These are phyloP conservation scores for Eruca vesicaria DNA, from an alignment of 441 rosid species.

Conservation along the genomic window DNA sequence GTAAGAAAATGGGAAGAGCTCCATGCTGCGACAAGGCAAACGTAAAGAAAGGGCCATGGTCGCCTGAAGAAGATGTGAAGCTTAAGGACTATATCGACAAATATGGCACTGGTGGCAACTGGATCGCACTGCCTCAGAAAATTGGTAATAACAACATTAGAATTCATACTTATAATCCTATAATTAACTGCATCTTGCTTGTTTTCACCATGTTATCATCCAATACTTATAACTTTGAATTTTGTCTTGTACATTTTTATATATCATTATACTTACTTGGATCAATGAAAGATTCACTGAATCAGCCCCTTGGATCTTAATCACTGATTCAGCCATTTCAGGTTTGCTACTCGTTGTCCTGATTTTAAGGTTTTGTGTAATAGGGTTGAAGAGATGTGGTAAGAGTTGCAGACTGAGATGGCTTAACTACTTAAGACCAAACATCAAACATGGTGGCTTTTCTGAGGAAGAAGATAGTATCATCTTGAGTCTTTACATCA, in stretches of 20 bases:
- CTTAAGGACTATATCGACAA: constrained; percentile 86
- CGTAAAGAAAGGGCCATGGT: constrained; percentile 99
- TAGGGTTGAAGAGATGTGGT: constrained; percentile 95
- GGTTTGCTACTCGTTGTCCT: not conserved
- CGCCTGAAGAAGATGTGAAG: constrained; percentile 91
- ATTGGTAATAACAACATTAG: constrained; percentile 53
- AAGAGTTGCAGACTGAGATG: constrained; percentile 97
- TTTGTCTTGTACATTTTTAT: not conserved
- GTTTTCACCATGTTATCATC: not conserved
- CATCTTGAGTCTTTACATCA: constrained; percentile 92
- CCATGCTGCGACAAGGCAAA: constrained; percentile 96
- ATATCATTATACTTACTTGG: not conserved
- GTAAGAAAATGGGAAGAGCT: constrained; percentile 82
- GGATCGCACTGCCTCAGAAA: constrained; percentile 99
- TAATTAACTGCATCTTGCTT: not conserved
- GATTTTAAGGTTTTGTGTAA: constrained; percentile 9
- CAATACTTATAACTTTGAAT: not conserved
- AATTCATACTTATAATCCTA: not conserved
- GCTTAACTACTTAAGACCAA: constrained; percentile 94
- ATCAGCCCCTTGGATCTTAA: not conserved
- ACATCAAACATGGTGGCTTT: constrained; percentile 95
- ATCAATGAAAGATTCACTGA: not conserved
- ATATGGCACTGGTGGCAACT: constrained; percentile 88
- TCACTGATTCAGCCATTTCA: not conserved
- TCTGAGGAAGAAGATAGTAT: constrained; percentile 96